A percentile compares a stretch with the other conserved stretches of the same genome.
phyloP scores from a whole-genome alignment of 1,284 basidiomycete genomes.

The Trametes versicolor region DNA sequence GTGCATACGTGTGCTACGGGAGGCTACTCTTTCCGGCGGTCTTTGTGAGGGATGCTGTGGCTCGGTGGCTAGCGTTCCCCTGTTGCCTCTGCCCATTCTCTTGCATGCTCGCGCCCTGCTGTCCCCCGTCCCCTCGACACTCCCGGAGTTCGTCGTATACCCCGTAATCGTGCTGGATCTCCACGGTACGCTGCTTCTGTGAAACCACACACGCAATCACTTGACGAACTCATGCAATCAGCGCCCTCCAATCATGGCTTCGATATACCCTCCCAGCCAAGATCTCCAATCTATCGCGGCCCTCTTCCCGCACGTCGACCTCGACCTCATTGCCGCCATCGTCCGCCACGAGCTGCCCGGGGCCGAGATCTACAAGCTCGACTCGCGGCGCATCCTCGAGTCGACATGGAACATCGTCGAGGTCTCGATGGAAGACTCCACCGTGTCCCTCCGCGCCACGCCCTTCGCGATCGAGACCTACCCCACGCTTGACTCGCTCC shows the following conservation, averaged over 20 bases:
- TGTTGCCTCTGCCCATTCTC: constrained; percentile 20
- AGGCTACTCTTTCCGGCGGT: constrained; percentile 26
- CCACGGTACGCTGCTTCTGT: constrained; percentile 23
- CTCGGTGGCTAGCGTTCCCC: constrained; percentile 16
- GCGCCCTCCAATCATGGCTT: constrained; percentile 25
- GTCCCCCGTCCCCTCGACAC: constrained; percentile 11
- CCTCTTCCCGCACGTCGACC: constrained; percentile 47
- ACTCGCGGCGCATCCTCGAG: constrained; percentile 45
- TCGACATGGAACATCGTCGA: constrained; percentile 45
- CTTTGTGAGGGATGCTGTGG: constrained; percentile 33
- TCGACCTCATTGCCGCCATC: constrained; percentile 44
- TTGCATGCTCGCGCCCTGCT: constrained; percentile 28
- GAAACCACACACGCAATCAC: constrained; percentile 14
- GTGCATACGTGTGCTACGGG: constrained; percentile 3
- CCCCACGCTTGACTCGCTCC: constrained; percentile 45
- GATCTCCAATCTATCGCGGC: constrained; percentile 35
- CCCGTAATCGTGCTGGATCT: constrained; percentile 17
- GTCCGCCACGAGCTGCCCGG: constrained; percentile 44
- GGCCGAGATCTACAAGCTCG: constrained; percentile 46
- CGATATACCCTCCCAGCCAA: constrained; percentile 37
- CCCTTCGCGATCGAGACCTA: constrained; percentile 44
- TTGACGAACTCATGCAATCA: constrained; percentile 21
- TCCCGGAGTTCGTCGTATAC: constrained; percentile 14
- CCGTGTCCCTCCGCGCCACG: constrained; percentile 35
- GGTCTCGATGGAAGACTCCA: constrained; percentile 41